Evolutionary conservation across 2,329 filamentous ascomycete genomes (phyloP).

Genomic region (Drechslera avenae): DNA sequence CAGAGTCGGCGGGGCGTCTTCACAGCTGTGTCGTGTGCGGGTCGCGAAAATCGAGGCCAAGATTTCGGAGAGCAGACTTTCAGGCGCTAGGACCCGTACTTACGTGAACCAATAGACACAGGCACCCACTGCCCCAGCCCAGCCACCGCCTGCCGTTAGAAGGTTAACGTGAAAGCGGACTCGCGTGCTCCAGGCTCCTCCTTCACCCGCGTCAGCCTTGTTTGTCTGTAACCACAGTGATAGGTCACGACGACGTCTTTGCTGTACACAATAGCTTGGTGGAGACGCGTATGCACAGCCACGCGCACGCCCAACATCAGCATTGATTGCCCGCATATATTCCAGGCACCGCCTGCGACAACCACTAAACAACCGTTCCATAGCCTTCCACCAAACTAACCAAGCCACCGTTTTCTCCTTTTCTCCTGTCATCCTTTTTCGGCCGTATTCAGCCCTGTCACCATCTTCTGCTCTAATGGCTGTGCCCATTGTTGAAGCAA

Average conservation of each 20-base stretch:
- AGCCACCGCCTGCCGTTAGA: neutral
- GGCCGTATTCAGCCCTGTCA: constrained; percentile 10
- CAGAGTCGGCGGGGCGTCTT: constrained; percentile 16
- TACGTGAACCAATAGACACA: constrained; percentile 17
- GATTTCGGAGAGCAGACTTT: constrained; percentile 28
- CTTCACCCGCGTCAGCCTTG: constrained; percentile 23
- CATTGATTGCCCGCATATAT: constrained; percentile 27
- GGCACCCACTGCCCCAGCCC: constrained; percentile 7
- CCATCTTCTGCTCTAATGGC: constrained; percentile 33
- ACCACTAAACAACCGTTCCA: constrained; percentile 7
- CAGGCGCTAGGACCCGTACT: constrained; percentile 21
- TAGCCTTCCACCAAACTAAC: constrained; percentile 7
- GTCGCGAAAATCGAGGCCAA: constrained; percentile 30
- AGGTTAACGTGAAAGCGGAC: constrained; percentile 2
- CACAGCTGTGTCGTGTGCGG: constrained; percentile 34
- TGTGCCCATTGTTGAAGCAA: constrained; percentile 69
- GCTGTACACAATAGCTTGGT: constrained; percentile 19
- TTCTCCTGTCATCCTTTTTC: constrained; percentile 16
- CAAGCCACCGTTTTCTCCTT: constrained; percentile 15
- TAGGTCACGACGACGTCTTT: constrained; percentile 18
- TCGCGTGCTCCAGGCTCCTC: constrained; percentile 16
- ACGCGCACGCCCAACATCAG: constrained; percentile 29
- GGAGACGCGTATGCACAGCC: constrained; percentile 39
- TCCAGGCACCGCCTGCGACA: constrained; percentile 15
- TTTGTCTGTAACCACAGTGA: constrained; percentile 12